Percentiles rank a stretch among this genome's conserved stretches.
These are phyloP conservation scores for Mortierella polycephala DNA, from an alignment of 371 early-diverging fungal species.

Conservation along the genomic window DNA sequence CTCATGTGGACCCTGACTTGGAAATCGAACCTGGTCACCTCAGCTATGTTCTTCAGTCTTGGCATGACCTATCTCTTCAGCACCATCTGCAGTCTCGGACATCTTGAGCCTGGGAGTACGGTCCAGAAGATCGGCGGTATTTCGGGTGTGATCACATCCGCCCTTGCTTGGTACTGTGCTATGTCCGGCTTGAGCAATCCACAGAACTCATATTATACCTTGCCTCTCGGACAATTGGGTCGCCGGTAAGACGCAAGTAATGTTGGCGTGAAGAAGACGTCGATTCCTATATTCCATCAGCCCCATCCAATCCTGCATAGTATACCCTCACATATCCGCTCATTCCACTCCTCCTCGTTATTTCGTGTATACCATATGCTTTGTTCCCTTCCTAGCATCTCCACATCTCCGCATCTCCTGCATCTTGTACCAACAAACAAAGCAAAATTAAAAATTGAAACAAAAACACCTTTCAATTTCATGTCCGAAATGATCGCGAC, in stretches of 20 bases:
- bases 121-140: conserved; percentile 52
- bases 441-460: background rate
- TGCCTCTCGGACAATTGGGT: conserved; percentile 51
- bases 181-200: conserved; percentile 54
- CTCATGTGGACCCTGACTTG: conserved; percentile 56
- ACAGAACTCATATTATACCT: conserved; percentile 42
- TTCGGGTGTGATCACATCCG: conserved; percentile 53
- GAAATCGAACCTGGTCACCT: conserved; percentile 49
- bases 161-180: conserved; percentile 59
- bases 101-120: conserved; percentile 26
- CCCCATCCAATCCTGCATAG: background rate
- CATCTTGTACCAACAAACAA: no score
- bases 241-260: conserved; percentile 18
- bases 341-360: no score
- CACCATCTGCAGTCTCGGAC: conserved; percentile 48
- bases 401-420: no score
- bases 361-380: no score
- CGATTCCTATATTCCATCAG: background rate
- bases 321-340: no score
- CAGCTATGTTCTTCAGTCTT: conserved; percentile 54
- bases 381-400: no score
- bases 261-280: background rate
- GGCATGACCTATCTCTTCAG: conserved; percentile 58
- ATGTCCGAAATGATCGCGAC: background rate
- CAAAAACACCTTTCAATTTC: background rate